Base-by-base conservation (phyloP, 768 basidiomycete species). In the Lactarius psammicola region DNA sequence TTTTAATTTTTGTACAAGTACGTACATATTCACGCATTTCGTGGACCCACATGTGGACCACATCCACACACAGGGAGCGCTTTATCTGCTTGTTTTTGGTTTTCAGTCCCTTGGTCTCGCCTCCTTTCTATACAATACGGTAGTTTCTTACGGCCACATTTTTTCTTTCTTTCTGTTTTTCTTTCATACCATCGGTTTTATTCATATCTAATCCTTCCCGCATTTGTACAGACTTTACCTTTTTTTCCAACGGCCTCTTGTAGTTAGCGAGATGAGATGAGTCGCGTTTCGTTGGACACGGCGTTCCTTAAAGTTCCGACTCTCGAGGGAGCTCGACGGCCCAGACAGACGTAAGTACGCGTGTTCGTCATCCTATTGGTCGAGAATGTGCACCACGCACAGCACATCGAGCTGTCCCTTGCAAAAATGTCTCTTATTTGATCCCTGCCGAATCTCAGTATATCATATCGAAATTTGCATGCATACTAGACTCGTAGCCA, bases 161-260 rank as follows among this genome's bases (percentile, higher is more conserved):
- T n/a, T n/a, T 26, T 59, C 30, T 63, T 36, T 4, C 42, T 30
- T n/a, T n/a, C n/a, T 49, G 26, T 49, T 58, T 63, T 63, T 42
- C 33, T 40, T 63, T 46, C 56, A 20, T 57, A 56, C 44, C 56
- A 58, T 63, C 38, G 56, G 38, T 58, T 34, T 58, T 63, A 44
- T 58, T 58, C 34, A 56, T 63, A 63, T 58, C 34, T 63, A 57
- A 31, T 31, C 26, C 63, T 30, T 63, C 63, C 63, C 46, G 46
- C 63, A 63, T 63, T 63, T 63, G 63, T 63, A 63, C 63, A 63
- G 34, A 40, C 63, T 63, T 63, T 58, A 31, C 23, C 8, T 20
- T 23, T 49, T 46, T 49, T 23, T 17, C 17, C 3, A 42, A 57
- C 13, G 20, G 44, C 33, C 8, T 18, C 26, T 49, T 57, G 56